A percentile compares a stretch with the other conserved stretches of the same genome.
phyloP scores from a whole-genome alignment of 495 filamentous ascomycete genomes.

The Evansstolkia leycettana region DNA sequence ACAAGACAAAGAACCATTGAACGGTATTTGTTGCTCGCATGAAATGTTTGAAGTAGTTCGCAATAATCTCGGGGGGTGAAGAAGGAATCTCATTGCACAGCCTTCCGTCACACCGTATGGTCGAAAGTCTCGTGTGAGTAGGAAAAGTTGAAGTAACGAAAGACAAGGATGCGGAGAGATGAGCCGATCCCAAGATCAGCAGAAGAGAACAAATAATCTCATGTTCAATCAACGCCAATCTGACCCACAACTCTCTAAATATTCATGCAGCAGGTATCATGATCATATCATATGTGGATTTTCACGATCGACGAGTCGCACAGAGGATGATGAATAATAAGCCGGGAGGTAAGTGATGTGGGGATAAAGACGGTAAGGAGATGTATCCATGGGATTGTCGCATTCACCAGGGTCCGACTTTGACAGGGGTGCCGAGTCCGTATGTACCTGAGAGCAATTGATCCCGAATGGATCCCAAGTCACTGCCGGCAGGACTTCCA shows the following conservation, averaged over 20 bases:
- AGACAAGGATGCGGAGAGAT: not conserved
- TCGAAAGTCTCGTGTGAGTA: not conserved
- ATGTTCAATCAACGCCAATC: slow-evolving; percentile 25
- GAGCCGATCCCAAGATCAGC: not conserved
- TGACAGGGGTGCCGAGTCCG: slow-evolving; percentile 53
- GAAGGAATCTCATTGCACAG: not conserved
- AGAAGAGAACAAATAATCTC: slow-evolving; percentile 1
- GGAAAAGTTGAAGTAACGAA: not conserved
- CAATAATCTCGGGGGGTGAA: no score
- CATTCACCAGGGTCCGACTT: slow-evolving; percentile 58
- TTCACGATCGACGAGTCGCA: slow-evolving; percentile 21
- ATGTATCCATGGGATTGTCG: slow-evolving; percentile 2
- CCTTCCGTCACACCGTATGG: not conserved
- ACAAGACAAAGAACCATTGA: no score
- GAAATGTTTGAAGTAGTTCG: no score
- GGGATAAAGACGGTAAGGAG: slow-evolving; percentile 5
- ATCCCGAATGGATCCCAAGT: slow-evolving; percentile 58
- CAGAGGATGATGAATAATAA: slow-evolving; percentile 9
- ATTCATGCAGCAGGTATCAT: slow-evolving; percentile 36
- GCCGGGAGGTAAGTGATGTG: slow-evolving; percentile 8
- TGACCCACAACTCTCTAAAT: slow-evolving; percentile 31
- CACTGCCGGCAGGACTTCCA: slow-evolving; percentile 24
- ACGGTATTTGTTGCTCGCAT: no score
- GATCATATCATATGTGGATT: slow-evolving; percentile 33
- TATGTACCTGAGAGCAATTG: slow-evolving; percentile 72